Evolutionary conservation across 345 rosid species (phyloP).

Genomic region (Bruguiera parviflora): DNA sequence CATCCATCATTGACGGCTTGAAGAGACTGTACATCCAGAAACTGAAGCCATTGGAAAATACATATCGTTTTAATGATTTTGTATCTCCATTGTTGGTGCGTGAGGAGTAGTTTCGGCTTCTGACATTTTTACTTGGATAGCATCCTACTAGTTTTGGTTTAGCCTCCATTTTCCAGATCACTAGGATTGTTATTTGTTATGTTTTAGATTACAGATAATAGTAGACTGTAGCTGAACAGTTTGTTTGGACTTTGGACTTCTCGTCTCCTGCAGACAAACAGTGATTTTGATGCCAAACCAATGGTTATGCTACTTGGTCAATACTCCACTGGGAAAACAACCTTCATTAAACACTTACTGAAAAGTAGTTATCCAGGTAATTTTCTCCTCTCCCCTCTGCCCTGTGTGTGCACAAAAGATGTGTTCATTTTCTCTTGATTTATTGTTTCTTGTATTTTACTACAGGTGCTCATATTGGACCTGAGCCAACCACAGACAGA

Average conservation of each 20-base stretch:
- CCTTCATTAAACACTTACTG: slow-evolving; percentile 94
- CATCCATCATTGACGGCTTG: slow-evolving; percentile 88
- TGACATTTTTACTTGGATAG: too few species aligned
- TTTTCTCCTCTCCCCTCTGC: background rate
- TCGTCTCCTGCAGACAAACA: slow-evolving; percentile 54
- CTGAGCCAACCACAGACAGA: slow-evolving; percentile 98
- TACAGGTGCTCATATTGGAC: slow-evolving; percentile 97
- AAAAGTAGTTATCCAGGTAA: slow-evolving; percentile 75
- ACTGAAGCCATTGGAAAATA: slow-evolving; percentile 83
- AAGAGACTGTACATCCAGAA: slow-evolving; percentile 85
- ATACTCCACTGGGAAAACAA: slow-evolving; percentile 96
- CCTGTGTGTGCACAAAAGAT: too few species aligned
- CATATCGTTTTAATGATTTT: slow-evolving; percentile 88
- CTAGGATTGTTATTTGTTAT: background rate
- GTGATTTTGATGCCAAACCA: slow-evolving; percentile 95
- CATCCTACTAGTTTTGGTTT: slow-evolving; percentile 8
- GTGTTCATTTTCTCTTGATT: background rate
- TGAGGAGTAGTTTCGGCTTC: background rate
- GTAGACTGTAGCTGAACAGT: background rate
- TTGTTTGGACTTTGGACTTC: too few species aligned
- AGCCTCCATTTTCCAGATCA: slow-evolving; percentile 7
- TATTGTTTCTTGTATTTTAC: slow-evolving; percentile 10
- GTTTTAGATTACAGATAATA: background rate
- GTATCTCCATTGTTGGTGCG: slow-evolving; percentile 86
- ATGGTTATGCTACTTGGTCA: slow-evolving; percentile 99